These are phyloP conservation scores for Cryptosporidium viatorum DNA, from an alignment of 169 alveolate genomes.

Conservation along the genomic window DNA sequence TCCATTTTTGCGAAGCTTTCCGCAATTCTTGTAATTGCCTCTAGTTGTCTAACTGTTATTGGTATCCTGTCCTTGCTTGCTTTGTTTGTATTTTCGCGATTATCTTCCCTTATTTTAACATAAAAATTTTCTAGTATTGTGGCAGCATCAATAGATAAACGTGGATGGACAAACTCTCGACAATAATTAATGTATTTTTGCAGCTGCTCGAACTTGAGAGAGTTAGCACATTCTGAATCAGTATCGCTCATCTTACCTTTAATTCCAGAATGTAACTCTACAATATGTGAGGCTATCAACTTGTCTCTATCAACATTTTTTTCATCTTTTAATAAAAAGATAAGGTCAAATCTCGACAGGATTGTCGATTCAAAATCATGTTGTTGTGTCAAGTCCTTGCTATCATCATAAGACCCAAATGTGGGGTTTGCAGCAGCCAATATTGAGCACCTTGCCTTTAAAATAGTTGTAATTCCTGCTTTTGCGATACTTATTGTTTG, in stretches of 20 bases:
- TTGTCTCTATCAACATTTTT: constrained; percentile 94
- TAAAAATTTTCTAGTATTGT: constrained; percentile 93
- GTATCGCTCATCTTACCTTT: constrained; percentile 36
- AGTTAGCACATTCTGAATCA: constrained; percentile 52
- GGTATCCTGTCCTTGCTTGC: constrained; percentile 90
- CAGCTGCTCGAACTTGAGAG: constrained; percentile 83
- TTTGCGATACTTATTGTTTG: constrained; percentile 99
- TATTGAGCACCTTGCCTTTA: constrained; percentile 96
- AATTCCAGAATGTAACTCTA: constrained; percentile 85
- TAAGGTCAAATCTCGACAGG: constrained; percentile 96
- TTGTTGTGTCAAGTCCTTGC: constrained; percentile 95
- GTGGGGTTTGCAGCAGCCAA: constrained; percentile 99
- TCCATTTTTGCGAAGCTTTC: constrained; percentile 94
- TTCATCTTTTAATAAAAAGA: constrained; percentile 96
- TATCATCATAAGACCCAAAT: constrained; percentile 97
- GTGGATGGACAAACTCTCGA: constrained; percentile 91
- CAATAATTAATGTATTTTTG: constrained; percentile 91
- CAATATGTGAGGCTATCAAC: constrained; percentile 91
- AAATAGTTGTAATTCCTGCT: constrained; percentile 99
- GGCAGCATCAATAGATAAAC: constrained; percentile 95
- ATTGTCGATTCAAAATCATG: constrained; percentile 98
- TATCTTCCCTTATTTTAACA: constrained; percentile 93
- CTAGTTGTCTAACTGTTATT: constrained; percentile 98
- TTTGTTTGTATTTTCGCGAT: constrained; percentile 82
- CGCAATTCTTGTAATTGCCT: constrained; percentile 96